phyloP scores from a whole-genome alignment of 768 basidiomycete species.

The Coprinellus micaceus region DNA sequence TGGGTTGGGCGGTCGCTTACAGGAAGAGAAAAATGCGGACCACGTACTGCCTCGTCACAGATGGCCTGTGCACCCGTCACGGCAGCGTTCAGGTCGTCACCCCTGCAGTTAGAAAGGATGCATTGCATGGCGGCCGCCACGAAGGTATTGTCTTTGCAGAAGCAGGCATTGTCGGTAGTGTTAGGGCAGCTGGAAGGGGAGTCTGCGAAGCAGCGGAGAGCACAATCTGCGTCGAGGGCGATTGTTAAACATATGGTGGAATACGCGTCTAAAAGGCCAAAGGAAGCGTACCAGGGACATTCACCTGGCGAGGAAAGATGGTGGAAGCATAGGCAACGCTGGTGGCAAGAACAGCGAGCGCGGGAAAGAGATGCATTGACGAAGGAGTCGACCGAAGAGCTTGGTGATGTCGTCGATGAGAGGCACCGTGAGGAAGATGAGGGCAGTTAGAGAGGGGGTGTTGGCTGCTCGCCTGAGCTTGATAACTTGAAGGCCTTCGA shows the following conservation, averaged over 20 bases:
- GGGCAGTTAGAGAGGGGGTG: too few relatives aligned
- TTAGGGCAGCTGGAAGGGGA: constrained; percentile 45
- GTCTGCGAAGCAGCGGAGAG: constrained; percentile 42
- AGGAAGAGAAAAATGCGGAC: not conserved
- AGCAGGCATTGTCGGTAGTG: constrained; percentile 48
- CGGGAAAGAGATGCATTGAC: constrained; percentile 56
- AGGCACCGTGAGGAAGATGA: too few relatives aligned
- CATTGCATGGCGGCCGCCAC: constrained; percentile 44
- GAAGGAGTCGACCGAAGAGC: too few relatives aligned
- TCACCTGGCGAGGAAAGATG: constrained; percentile 35
- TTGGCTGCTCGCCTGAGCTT: too few relatives aligned
- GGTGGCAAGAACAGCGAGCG: constrained; percentile 35
- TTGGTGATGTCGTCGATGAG: too few relatives aligned
- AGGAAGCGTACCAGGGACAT: constrained; percentile 32
- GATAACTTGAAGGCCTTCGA: too few relatives aligned
- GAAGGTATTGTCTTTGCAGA: constrained; percentile 52
- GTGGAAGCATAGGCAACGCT: constrained; percentile 38
- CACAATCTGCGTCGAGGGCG: constrained; percentile 48
- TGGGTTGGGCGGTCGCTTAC: not conserved
- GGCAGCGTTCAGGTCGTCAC: constrained; percentile 43
- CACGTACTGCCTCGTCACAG: constrained; percentile 50
- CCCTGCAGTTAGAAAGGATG: constrained; percentile 43
- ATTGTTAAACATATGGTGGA: not conserved
- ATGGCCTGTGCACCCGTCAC: constrained; percentile 35
- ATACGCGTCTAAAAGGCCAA: not conserved